Base-by-base conservation (phyloP, 345 rosid species). In the Hibiscus mutabilis region DNA sequence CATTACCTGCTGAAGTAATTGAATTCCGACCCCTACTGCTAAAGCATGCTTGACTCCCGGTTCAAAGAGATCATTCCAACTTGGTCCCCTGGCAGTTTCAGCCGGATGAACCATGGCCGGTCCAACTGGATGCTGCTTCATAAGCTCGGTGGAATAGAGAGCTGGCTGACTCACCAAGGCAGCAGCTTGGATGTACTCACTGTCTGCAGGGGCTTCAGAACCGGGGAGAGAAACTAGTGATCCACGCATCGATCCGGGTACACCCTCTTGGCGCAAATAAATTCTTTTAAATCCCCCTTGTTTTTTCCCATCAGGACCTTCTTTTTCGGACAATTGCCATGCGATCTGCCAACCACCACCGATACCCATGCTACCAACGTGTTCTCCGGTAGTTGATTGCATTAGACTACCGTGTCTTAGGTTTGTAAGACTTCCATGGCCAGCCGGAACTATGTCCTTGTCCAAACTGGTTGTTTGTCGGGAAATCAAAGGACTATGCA, bases 321-420 rank as follows among this genome's bases (percentile, higher is more conserved):
- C 96, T 75, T 80, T 88, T 70, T 89, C 92, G 5, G 93, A 74
- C 92, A 96, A 92, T 82, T 95, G 85, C 99, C 98, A 95, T 19
- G 97, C 97, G 76, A 95, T 82, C 77, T 95, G 98, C 99, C 99
- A 95, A 33, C 97, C 98, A 52, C 98, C 94, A 63, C 99, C 98
- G 68, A 92, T 92, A 68, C 87, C 96, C 77, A 84, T 79, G 60
- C 89, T 79, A 16, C 89, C 85, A 33, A 71, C 78, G 18, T 75
- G 79, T 46, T 84, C 90, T 65, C 89, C 91, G 1, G 77, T 82
- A 80, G 79, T 82, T 59, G 86, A 92, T 55, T 82, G 87, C 61
- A 77, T 60, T 74, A 82, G 78, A 79, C 89, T 84, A 29, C 92
- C 93, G 16, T 84, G 89, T 75, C 94, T 82, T 75, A 84, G 74